Base-by-base conservation (phyloP, 2,329 filamentous ascomycete species). In the Epichloe glyceriae region DNA sequence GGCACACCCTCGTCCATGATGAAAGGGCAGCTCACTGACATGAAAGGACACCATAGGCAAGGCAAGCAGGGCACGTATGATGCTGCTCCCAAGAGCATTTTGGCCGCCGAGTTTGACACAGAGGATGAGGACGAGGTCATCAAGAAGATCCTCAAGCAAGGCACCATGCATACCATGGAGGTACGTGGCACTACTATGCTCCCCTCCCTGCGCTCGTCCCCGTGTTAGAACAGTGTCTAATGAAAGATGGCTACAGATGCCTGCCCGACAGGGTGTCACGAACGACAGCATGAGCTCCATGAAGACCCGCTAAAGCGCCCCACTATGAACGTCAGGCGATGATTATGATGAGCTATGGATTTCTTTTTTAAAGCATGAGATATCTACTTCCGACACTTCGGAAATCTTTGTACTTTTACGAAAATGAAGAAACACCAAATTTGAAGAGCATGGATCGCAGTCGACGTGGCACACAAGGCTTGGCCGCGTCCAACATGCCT, bases 41-140 rank as follows among this genome's bases (percentile, higher is more conserved):
- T 26, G 6, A 30, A 26, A 3, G 26, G 26, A 26, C 22, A 7
- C 26, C 3, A 53, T 53, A 95, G 89, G 68, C 89, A 95, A 67
- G 91, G 91, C 57, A 80, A 79, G 43, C 88, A 95, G 67, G 91
- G 91, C 51, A 78, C 82, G 53, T 73, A 86, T 42, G 86, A 96
- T 63, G 70, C 73, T 10, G 89, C 90, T 8, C 85, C 87, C 59
- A 86, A 94, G 57, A 70, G 74, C 42, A 75, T 75, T 45, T 75
- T 98, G 4, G 83, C 93, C 62, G 85, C 82, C 58, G 90, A 97
- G 71, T 98, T 98, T 60, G 88, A 87, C 58, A 91, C 88, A 14
- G 70, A 75, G 59, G 75, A 82, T 50, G 83, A 88, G 22, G 90
- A 96, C 7, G 86, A 91, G 0, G 83, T 85, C 53, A 84, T 97